Evolutionary conservation across 192 early-diverging fungal species (phyloP), one percentile per base, ranked within the genome.

Genomic region (Coemansia sp.): DNA sequence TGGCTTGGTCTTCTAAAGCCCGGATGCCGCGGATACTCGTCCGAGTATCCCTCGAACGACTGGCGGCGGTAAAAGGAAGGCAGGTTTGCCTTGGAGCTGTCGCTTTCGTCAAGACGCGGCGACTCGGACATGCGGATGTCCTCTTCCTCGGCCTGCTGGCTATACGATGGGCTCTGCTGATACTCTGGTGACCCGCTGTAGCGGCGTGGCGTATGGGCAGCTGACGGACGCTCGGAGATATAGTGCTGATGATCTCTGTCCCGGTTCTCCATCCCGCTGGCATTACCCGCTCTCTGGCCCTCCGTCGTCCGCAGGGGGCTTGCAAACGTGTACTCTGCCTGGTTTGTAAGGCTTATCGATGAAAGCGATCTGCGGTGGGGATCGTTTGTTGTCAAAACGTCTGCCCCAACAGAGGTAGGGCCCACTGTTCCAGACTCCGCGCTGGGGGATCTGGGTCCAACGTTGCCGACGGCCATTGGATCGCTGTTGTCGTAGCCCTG

Each of bases 51-150:
- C 10, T 70, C 61, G 11, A 50, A 60, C 1, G 62, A 28, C 24
- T 51, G 48, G 32, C 47, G 59, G 36, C 47, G 69, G 36, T 64
- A 71, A 56, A 32, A 58, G 19, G 55, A 52, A 23, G 29, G 32
- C 8, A 16, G 39, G 25, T 53, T 46, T 52, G 30, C 52, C 19
- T 61, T 65, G 19, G 28, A 22, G 55, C 59, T 49, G 3, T 46
- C 55, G 18, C 49, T 49, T 6, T 67, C 64, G 24, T 64, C 60
- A 0, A 58, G 59, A 0, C n/a, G 54, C 20, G 77, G 77, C 29
- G 77, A 71, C 60, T 80, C 77, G 4, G 76, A 79, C 76, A 79
- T 79, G 30, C 67, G 62, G 18, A 79, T 69, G 34, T 79, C 76
- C 61, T 79, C 74, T 28, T 73, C 76, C 16, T 58, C 55, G 20